A percentile compares a stretch with the other conserved stretches of the same genome.
Conservation (phyloP, 2,329 filamentous ascomycete genomes). For the Colletotrichum eleusines region DNA sequence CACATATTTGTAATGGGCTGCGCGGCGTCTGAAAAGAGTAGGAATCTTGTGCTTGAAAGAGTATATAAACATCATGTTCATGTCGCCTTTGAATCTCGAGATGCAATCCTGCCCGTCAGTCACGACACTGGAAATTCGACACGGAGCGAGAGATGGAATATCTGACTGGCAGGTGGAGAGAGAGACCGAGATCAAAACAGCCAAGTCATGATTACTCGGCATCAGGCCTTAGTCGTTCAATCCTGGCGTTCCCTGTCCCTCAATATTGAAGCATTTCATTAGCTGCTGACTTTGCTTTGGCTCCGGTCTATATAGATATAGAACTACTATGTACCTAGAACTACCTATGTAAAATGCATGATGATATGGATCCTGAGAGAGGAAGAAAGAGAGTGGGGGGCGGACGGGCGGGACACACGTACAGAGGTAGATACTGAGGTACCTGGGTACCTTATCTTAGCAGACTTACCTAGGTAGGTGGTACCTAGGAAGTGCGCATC, state of each 20-base stretch:
- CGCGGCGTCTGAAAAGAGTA: slow-evolving; percentile 25
- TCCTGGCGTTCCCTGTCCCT: background rate
- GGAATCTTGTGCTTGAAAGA: slow-evolving; percentile 24
- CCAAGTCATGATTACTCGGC: background rate
- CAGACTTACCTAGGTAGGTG: too few relatives aligned
- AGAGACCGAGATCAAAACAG: background rate
- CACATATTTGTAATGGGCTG: slow-evolving; percentile 21
- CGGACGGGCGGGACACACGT: slow-evolving; percentile 9
- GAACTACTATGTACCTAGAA: too few relatives aligned
- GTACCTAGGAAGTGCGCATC: slow-evolving; percentile 4
- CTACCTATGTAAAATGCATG: too few relatives aligned
- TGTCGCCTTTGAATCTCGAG: background rate
- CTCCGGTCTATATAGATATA: too few relatives aligned
- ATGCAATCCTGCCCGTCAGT: slow-evolving; percentile 2
- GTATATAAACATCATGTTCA: background rate
- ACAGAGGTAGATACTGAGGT: too few relatives aligned
- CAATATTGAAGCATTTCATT: too few relatives aligned
- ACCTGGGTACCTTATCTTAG: too few relatives aligned
- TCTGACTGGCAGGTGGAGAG: background rate
- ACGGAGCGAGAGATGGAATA: background rate
- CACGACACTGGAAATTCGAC: background rate
- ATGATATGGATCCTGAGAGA: too few relatives aligned
- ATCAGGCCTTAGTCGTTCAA: background rate
- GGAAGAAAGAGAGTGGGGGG: background rate
- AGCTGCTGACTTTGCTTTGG: background rate